Percentiles rank a stretch among this genome's conserved stretches.
phyloP scores from a whole-genome alignment of 169 alveolate genomes.

The Eimeria necatrix region DNA sequence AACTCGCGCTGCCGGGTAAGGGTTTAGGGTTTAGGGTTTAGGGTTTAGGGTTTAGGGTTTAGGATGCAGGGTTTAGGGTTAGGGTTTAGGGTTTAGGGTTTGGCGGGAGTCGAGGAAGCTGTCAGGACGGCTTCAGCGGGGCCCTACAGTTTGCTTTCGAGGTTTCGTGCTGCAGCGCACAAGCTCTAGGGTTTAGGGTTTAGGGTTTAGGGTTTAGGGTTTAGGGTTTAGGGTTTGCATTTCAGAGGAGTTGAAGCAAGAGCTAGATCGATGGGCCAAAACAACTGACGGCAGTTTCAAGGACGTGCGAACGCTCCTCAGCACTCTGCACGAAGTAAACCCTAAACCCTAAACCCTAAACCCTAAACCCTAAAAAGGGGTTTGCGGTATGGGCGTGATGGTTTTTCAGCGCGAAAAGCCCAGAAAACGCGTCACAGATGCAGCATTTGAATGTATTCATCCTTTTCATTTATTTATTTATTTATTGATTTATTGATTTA shows the following conservation, averaged over 20 bases:
- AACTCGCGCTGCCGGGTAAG: constrained; percentile 56
- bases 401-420: no score
- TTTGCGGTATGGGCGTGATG: no score
- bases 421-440: no score
- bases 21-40: not conserved
- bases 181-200: not conserved
- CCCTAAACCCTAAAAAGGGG: not conserved
- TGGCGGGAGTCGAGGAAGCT: no score
- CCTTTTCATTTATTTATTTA: not conserved
- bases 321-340: constrained; percentile 69
- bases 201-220: not conserved
- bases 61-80: no score
- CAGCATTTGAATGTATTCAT: no score
- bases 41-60: not conserved
- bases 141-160: not conserved
- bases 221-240: not conserved
- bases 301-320: constrained; percentile 74
- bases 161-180: not conserved
- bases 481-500: no score
- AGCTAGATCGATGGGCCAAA: constrained; percentile 77
- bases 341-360: not conserved
- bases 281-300: constrained; percentile 63
- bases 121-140: no score
- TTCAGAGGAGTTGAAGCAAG: constrained; percentile 30
- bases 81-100: no score